Evolutionary conservation across 306 rosid genomes (phyloP).

Genomic region (Cotoneaster glaucophyllus): DNA sequence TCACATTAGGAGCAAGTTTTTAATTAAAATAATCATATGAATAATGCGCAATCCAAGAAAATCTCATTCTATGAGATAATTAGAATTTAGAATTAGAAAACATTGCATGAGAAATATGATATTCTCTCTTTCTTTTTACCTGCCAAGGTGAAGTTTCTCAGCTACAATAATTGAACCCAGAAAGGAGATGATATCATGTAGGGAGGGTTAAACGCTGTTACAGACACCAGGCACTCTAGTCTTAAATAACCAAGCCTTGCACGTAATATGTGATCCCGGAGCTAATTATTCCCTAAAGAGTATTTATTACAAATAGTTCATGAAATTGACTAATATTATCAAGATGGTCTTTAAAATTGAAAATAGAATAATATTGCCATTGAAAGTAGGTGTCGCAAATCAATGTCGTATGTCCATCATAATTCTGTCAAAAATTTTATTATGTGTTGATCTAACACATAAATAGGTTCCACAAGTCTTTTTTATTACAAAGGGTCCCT

Average conservation of each 20-base stretch:
- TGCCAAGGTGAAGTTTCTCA: conserved; percentile 63
- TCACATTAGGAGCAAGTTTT: no score
- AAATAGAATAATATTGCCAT: no score
- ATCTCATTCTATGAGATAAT: not conserved
- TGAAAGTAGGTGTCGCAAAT: no score
- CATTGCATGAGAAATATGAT: not conserved
- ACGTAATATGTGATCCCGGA: conserved; percentile 60
- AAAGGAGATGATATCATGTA: conserved; percentile 55
- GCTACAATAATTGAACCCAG: conserved; percentile 48
- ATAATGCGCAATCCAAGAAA: not conserved
- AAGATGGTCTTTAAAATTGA: no score
- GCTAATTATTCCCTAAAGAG: conserved; percentile 42
- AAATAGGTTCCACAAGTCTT: no score
- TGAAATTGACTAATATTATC: no score
- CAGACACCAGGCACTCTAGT: conserved; percentile 63
- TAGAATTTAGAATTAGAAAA: not conserved
- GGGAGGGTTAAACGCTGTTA: conserved; percentile 70
- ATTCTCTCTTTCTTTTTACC: conserved; percentile 23
- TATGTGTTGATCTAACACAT: no score
- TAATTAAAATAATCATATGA: not conserved
- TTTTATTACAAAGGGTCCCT: no score
- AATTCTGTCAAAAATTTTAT: no score
- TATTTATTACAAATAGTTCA: no score
- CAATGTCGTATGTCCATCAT: no score
- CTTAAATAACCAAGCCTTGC: conserved; percentile 61